phyloP scores from a whole-genome alignment of 257 asterid species.

The Solanum rostratum region DNA sequence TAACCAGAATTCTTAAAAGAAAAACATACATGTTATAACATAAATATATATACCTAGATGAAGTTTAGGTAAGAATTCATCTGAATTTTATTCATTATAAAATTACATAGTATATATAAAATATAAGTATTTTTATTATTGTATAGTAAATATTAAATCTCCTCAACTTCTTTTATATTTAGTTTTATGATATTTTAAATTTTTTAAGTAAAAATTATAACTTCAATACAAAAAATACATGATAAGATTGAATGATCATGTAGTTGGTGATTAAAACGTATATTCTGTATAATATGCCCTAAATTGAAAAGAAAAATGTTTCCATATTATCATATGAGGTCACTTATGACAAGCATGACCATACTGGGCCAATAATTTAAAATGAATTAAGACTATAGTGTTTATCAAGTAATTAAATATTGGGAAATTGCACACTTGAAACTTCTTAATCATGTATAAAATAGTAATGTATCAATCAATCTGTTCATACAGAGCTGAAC shows the following conservation, averaged over 20 bases:
- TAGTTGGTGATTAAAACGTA: not conserved
- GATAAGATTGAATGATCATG: not conserved
- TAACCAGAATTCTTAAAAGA: not conserved
- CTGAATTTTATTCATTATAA: not conserved
- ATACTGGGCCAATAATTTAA: not conserved
- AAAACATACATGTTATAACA: not conserved
- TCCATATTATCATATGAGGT: not conserved
- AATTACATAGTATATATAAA: not conserved
- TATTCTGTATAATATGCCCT: not conserved
- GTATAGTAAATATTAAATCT: not conserved
- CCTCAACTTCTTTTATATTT: not conserved
- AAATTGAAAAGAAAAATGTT: not conserved
- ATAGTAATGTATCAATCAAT: not conserved
- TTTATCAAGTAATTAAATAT: not conserved
- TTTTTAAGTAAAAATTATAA: not conserved
- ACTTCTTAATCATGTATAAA: not conserved
- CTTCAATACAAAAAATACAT: not conserved
- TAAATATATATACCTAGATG: not conserved
- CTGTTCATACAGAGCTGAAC: too few species aligned
- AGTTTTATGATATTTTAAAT: not conserved
- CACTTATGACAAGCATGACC: not conserved
- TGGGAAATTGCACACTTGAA: not conserved
- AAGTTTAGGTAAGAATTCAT: not conserved
- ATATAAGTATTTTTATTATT: too few species aligned
- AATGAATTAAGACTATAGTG: not conserved